Base-by-base conservation (phyloP, 2,329 filamentous ascomycete species). In the Calonectria crousiana region DNA sequence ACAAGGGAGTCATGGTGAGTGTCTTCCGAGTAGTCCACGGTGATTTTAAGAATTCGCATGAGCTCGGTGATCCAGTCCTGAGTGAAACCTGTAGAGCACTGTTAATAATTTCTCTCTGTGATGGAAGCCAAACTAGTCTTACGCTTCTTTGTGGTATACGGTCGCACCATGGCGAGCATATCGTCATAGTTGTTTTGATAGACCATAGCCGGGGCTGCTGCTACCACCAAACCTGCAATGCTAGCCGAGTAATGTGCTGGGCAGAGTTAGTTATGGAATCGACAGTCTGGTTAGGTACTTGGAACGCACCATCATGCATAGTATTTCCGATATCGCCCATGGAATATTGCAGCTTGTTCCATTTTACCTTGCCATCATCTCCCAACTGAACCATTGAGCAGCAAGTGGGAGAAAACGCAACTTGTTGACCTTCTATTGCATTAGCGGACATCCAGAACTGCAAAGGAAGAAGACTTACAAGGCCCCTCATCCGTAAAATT, bases 11-110 rank as follows among this genome's bases (percentile, higher is more conserved):
- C 93, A 78, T 94, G 91, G 56, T 91, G 90, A 2, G 91, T 87
- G 74, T 98, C 95, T 64, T 94, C 90, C 0, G 95, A 94, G 81
- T 96, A 97, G 84, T 98, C 96, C 62, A 96, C 91, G 65, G 93
- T 92, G 36, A 95, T 89, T 75, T 93, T 93, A 67, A 96, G 86
- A 72, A 94, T 91, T 51, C 91, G 89, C 67, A 95, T 92, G 16
- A 95, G 87, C 76, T 94, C 92, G 51, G 87, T 89, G 67, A 94
- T 86, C 87, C 93, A 92, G 72, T 92, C 88, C 52, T 89, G 87
- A 68, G 91, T 86, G 76, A 94, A 92, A 66, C 89, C 90, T 92
- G 58, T 10, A 49, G 56, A 28, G 4, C 36, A 6, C 10, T 67
- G 58, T 84, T 47, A 83, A 34, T 18, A 79, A 69, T 18, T 32